Evolutionary conservation across 2,329 filamentous ascomycete genomes (phyloP).

Genomic region (Hysterium pulicare): DNA sequence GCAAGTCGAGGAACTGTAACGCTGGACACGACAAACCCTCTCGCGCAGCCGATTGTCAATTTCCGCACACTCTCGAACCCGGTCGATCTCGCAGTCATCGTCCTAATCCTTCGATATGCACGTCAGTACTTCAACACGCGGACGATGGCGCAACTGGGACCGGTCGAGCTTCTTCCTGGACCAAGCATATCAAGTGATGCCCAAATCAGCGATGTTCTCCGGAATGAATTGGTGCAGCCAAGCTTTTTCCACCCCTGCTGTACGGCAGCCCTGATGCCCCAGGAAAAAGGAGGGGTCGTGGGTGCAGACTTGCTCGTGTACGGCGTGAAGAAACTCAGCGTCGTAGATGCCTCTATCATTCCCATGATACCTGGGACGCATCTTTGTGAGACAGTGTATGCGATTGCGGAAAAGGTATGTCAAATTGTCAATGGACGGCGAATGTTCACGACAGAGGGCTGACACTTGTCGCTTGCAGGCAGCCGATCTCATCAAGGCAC

Average conservation of each 20-base stretch:
- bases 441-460: too few species aligned
- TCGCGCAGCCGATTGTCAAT: neutral
- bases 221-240: slow-evolving; percentile 17
- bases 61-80: neutral
- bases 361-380: slow-evolving; percentile 29
- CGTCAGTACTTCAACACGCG: slow-evolving; percentile 10
- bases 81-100: slow-evolving; percentile 7
- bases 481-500: too few species aligned
- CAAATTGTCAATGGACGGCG: too few species aligned
- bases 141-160: slow-evolving; percentile 3
- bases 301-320: slow-evolving; percentile 25
- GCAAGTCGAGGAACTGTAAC: slow-evolving; percentile 14
- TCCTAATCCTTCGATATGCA: slow-evolving; percentile 21
- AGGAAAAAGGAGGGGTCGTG: slow-evolving; percentile 27
- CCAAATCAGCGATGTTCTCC: slow-evolving; percentile 19
- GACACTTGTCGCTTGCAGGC: too few species aligned
- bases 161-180: slow-evolving; percentile 22
- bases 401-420: slow-evolving; percentile 31
- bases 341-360: slow-evolving; percentile 31
- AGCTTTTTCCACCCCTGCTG: slow-evolving; percentile 28
- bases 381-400: slow-evolving; percentile 33
- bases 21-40: slow-evolving; percentile 22
- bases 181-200: slow-evolving; percentile 23
- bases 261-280: slow-evolving; percentile 33
- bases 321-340: slow-evolving; percentile 23